Evolutionary conservation across 768 basidiomycete genomes (phyloP).

Genomic region (Leccinum fibrillosum): DNA sequence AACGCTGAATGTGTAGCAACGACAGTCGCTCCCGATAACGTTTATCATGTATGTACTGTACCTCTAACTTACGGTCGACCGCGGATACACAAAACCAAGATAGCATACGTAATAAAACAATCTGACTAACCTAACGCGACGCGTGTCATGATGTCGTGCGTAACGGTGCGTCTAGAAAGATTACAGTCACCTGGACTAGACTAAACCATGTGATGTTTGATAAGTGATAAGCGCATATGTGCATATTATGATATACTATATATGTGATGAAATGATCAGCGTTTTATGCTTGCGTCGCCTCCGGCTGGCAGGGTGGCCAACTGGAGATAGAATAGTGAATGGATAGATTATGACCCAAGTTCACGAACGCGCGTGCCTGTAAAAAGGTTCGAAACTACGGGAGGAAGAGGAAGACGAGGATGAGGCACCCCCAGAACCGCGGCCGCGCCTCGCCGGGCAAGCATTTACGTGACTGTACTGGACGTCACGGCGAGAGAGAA

Average conservation of each 20-base stretch:
- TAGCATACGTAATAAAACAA: not conserved
- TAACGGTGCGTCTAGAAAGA: no score
- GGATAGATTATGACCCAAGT: not conserved
- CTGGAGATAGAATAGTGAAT: not conserved
- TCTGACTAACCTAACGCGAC: not conserved
- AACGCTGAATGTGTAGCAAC: not conserved
- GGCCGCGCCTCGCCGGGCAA: slow-evolving; percentile 3
- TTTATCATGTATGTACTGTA: not conserved
- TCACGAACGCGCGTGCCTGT: not conserved
- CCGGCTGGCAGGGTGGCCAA: not conserved
- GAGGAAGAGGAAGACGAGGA: not conserved
- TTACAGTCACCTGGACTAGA: not conserved
- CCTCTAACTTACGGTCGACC: not conserved
- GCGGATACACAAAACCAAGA: not conserved
- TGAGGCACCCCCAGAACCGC: not conserved
- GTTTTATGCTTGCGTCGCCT: not conserved
- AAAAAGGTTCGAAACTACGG: not conserved
- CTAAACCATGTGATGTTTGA: not conserved
- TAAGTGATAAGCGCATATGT: not conserved
- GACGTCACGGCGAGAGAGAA: slow-evolving; percentile 23
- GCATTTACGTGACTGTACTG: slow-evolving; percentile 8
- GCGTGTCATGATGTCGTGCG: not conserved
- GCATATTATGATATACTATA: not conserved
- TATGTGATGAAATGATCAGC: not conserved
- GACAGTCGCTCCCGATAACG: not conserved